A percentile compares a stretch with the other conserved stretches of the same genome.
Evolutionary conservation across 1,139 yeast species (phyloP).

Genomic region (Arxiozyma bovina): DNA sequence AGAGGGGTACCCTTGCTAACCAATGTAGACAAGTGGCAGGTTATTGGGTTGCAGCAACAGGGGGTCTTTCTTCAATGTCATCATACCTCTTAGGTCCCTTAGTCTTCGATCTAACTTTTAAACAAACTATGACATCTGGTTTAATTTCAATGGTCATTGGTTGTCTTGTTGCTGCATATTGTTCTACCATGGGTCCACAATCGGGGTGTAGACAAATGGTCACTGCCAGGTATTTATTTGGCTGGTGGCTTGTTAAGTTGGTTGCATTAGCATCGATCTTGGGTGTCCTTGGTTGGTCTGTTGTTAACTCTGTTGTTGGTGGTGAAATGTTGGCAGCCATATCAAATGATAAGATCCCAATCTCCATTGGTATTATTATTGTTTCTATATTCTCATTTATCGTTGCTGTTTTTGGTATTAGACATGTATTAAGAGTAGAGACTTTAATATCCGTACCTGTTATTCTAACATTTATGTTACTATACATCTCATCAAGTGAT

Average conservation of each 20-base stretch:
- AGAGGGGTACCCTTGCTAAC: slow-evolving; percentile 46
- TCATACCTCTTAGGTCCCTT: slow-evolving; percentile 69
- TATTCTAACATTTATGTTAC: slow-evolving; percentile 53
- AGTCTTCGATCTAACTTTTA: slow-evolving; percentile 56
- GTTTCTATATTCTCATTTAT: slow-evolving; percentile 55
- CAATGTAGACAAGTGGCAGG: slow-evolving; percentile 58
- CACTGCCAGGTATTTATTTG: slow-evolving; percentile 66
- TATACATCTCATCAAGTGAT: slow-evolving; percentile 59
- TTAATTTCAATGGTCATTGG: slow-evolving; percentile 57
- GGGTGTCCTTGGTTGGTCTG: slow-evolving; percentile 82
- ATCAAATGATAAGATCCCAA: slow-evolving; percentile 53
- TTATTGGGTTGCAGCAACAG: slow-evolving; percentile 76
- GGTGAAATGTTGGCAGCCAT: slow-evolving; percentile 69
- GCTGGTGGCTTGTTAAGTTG: slow-evolving; percentile 73
- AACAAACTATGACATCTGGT: slow-evolving; percentile 53
- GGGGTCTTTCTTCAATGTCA: slow-evolving; percentile 79
- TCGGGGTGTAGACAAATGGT: slow-evolving; percentile 87
- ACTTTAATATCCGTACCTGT: slow-evolving; percentile 63
- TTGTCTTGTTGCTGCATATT: slow-evolving; percentile 68
- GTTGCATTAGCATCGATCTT: slow-evolving; percentile 60
- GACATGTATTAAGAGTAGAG: slow-evolving; percentile 60
- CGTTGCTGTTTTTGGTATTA: slow-evolving; percentile 70
- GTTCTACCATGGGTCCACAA: slow-evolving; percentile 77
- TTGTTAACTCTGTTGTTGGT: slow-evolving; percentile 75
- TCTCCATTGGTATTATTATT: slow-evolving; percentile 66